These are phyloP conservation scores for Nigrospora oryzae DNA, from an alignment of 2,329 filamentous ascomycete genomes.

Conservation along the genomic window DNA sequence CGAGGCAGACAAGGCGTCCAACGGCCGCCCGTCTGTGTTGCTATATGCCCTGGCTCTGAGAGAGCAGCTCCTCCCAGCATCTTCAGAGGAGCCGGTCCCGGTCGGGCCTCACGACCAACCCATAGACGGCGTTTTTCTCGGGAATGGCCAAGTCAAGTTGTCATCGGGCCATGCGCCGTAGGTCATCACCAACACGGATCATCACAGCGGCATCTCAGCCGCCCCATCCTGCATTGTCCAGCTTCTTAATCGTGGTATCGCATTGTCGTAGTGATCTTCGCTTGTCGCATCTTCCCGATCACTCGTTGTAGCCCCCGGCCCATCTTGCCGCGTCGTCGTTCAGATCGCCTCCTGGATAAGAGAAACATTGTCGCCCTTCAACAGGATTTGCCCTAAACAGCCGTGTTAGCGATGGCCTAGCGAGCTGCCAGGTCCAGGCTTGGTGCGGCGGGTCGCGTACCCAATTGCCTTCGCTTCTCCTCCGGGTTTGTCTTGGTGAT, in stretches of 20 bases:
- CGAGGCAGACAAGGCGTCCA: conserved; percentile 21
- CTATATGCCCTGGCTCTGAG: conserved; percentile 73
- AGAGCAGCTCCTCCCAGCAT: conserved; percentile 67
- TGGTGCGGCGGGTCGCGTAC: conserved; percentile 36
- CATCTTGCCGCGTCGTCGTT: conserved; percentile 15
- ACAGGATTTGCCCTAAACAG: conserved; percentile 49
- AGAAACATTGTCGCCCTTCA: conserved; percentile 61
- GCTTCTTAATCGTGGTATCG: no score
- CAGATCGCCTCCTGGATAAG: conserved; percentile 42
- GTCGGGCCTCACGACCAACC: conserved; percentile 69
- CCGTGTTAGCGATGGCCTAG: conserved; percentile 9
- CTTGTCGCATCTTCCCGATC: not conserved
- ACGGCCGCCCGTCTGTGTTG: conserved; percentile 30
- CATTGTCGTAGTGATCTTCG: not conserved
- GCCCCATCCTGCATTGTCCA: no score
- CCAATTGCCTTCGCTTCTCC: conserved; percentile 70
- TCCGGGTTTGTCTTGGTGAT: conserved; percentile 69
- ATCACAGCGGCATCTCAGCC: no score
- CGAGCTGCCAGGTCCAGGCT: not conserved
- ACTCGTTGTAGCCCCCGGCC: conserved; percentile 7
- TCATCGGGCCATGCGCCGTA: conserved; percentile 13
- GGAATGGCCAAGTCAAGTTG: conserved; percentile 53
- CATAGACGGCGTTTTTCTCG: conserved; percentile 69
- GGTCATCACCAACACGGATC: not conserved
- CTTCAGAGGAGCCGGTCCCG: conserved; percentile 57